phyloP scores from a whole-genome alignment of 2,329 filamentous ascomycete genomes.

The Colletotrichum eremochloae region DNA sequence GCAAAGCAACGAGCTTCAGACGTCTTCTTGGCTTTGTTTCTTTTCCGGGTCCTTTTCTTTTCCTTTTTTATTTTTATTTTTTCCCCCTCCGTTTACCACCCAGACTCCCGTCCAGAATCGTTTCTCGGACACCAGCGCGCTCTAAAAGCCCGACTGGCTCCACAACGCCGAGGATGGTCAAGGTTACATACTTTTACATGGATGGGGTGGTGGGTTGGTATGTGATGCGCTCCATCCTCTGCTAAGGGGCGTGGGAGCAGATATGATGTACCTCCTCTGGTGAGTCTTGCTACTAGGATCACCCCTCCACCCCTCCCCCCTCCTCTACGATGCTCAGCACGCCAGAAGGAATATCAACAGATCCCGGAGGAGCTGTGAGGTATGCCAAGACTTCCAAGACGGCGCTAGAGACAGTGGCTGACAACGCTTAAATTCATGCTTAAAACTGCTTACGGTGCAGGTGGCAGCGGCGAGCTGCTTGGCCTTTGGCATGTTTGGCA shows the following conservation, averaged over 20 bases:
- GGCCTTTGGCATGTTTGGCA: not conserved
- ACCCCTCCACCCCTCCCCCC: constrained; percentile 37
- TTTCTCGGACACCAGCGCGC: constrained; percentile 38
- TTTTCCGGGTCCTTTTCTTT: not conserved
- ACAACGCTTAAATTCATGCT: constrained; percentile 66
- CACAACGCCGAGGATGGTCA: constrained; percentile 42
- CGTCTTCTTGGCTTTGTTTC: not conserved
- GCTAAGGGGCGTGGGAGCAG: not conserved
- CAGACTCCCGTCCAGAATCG: constrained; percentile 16
- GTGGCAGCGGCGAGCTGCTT: constrained; percentile 28
- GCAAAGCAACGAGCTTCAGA: constrained; percentile 3
- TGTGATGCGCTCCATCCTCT: not conserved
- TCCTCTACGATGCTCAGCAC: not conserved
- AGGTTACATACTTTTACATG: not conserved
- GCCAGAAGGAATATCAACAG: constrained; percentile 17
- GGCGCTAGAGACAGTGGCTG: constrained; percentile 51
- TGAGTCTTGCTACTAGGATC: not conserved
- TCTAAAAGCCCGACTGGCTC: constrained; percentile 43
- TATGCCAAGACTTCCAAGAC: constrained; percentile 54
- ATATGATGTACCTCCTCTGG: not conserved
- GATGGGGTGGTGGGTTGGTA: not conserved
- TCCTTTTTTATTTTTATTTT: not conserved
- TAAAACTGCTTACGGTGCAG: constrained; percentile 51
- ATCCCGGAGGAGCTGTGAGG: constrained; percentile 43
- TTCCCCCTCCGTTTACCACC: not conserved